Conservation (phyloP, 192 early-diverging fungal species). For the Podila clonocystis region DNA sequence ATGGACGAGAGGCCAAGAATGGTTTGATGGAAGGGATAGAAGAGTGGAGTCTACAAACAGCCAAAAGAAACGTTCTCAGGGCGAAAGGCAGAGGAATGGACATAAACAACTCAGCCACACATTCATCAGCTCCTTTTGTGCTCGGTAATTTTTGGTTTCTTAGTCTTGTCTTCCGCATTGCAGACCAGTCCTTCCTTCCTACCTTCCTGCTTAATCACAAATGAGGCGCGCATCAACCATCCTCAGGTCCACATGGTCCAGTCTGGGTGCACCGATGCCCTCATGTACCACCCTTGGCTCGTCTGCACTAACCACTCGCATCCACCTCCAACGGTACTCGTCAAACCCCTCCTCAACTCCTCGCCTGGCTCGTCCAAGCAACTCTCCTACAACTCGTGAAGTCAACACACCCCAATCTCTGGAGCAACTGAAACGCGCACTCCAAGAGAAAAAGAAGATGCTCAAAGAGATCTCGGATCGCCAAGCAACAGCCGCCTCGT, state of each 20-base stretch:
- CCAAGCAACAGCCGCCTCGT: not conserved
- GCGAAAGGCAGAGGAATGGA: not conserved
- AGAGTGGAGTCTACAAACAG: not conserved
- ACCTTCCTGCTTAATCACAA: too few species aligned
- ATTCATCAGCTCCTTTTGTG: too few species aligned
- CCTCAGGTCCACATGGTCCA: not conserved
- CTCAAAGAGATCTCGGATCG: slow-evolving; percentile 28
- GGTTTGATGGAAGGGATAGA: not conserved
- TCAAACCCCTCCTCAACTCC: not conserved
- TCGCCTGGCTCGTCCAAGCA: not conserved
- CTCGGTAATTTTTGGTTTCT: not conserved
- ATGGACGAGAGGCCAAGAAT: not conserved
- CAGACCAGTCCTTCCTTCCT: not conserved
- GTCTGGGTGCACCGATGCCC: not conserved
- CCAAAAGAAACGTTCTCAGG: not conserved
- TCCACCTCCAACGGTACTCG: slow-evolving; percentile 7
- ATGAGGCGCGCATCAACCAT: not conserved
- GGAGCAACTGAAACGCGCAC: slow-evolving; percentile 17
- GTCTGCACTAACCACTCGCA: not conserved
- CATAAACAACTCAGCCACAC: slow-evolving; percentile 18
- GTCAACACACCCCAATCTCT: slow-evolving; percentile 10
- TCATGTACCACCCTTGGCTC: not conserved
- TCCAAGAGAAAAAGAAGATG: slow-evolving; percentile 21
- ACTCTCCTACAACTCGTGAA: not conserved
- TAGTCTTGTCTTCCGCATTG: not conserved